phyloP scores from a whole-genome alignment of 2,329 filamentous ascomycete species.

The Aspergillus sp. region DNA sequence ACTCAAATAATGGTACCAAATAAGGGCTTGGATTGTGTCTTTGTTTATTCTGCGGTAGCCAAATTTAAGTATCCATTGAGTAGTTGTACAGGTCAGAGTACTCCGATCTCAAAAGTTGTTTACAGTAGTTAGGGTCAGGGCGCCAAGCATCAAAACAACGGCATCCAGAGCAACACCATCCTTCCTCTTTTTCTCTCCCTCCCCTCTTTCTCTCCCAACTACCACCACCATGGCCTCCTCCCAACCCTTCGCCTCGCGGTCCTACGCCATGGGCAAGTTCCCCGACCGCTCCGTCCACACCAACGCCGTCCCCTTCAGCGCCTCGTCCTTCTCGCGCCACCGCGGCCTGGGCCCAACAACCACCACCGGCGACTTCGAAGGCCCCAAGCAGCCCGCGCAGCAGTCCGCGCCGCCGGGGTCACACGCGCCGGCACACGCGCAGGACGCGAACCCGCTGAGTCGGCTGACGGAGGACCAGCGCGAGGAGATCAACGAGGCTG shows the following conservation, averaged over 20 bases:
- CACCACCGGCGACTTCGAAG: slow-evolving; percentile 19
- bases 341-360: slow-evolving; percentile 23
- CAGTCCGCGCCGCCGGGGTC: slow-evolving; percentile 26
- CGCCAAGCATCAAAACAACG: too few species aligned
- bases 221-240: slow-evolving; percentile 42
- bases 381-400: slow-evolving; percentile 20
- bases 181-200: neutral
- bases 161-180: too few species aligned
- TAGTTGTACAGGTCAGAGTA: too few species aligned
- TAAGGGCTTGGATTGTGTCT: too few species aligned
- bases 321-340: slow-evolving; percentile 35
- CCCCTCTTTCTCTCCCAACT: slow-evolving; percentile 1
- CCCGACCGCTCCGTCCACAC: slow-evolving; percentile 38
- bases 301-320: slow-evolving; percentile 36
- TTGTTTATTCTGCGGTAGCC: too few species aligned
- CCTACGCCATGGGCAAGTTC: slow-evolving; percentile 45
- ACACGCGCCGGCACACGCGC: slow-evolving; percentile 38
- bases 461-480: slow-evolving; percentile 75
- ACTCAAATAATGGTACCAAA: too few species aligned
- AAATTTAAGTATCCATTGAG: too few species aligned
- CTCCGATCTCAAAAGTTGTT: too few species aligned
- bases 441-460: slow-evolving; percentile 41
- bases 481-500: slow-evolving; percentile 88
- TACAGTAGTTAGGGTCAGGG: too few species aligned
- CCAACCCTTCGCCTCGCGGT: slow-evolving; percentile 47